Evolutionary conservation across 768 basidiomycete species (phyloP), one percentile per base, ranked within the genome.

Genomic region (Tylopilus balloui): DNA sequence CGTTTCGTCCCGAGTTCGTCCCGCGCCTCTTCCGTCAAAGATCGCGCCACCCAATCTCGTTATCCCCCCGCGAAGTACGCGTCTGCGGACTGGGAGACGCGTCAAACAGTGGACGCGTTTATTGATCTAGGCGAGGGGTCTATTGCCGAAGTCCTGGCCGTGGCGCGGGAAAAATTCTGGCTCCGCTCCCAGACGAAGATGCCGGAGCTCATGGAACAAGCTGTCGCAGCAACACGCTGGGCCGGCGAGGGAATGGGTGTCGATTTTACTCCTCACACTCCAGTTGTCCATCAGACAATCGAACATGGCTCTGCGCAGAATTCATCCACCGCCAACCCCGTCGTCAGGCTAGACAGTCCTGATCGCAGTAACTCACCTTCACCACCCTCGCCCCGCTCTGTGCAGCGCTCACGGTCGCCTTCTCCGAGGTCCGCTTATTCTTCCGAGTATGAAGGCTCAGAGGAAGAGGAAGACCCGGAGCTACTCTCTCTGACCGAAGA

Each of bases 111-210:
- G 12, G 84, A 85, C 44, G 76, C 76, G n/a, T 90, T 86, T 67
- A 66, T 88, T 32, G 86, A 88, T 48, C 71, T 85, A 21, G 85
- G 78, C 3, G 88, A 89, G 54, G 87, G 87, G 19, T 77, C 73
- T 6, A 77, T 89, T 50, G 56, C 61, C 37, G 81, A 86, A 39
- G 81, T 88, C 19, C 62, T 88, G 28, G 61, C 62, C 25, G 65
- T 84, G 24, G 83, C 83, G 14, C 73, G 79, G 52, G 88, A 89
- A 64, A 85, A 86, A 63, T 71, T 75, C 47, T 90, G 88, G 88
- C 62, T 89, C 41, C 70, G 80, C 31, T 73, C 69, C 34, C 64
- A 79, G 59, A 90, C 88, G 0, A 82, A 82, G 53, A 73, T 88
- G 51, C 71, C 73, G 2, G 83, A 84, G 48, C 74, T 88, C 60